Base-by-base conservation (phyloP, 1,284 basidiomycete genomes). In the Pyrrhoderma lamaoense region DNA sequence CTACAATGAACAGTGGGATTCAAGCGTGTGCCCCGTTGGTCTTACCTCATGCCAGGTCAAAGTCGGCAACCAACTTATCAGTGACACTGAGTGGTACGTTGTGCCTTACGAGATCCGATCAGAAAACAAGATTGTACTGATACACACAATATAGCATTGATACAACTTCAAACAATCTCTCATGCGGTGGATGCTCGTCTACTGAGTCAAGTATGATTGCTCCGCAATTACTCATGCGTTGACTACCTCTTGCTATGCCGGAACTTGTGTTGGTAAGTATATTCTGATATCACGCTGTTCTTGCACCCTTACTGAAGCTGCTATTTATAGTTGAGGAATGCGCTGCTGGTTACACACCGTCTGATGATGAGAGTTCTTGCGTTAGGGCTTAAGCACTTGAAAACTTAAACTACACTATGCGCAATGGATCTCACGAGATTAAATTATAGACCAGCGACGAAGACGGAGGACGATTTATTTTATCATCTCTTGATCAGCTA, bases 101-200 rank as follows among this genome's bases (percentile, higher is more conserved):
- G 8, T 14, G 14, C 43, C 18, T 43, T 37, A 37, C 8, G 11
- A n/a, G 46, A 8, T 5, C 19, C 34, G n/a, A 5, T 18, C 8
- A 14, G 23, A 34, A 34, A 16, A 8, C 35, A 13, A 31, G 22
- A 9, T 23, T 27, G 25, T 21, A 42, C 34, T 35, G 35, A 35
- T 13, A 5, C 19, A 3, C 31, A 16, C 14, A 5, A 5, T 31
- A 31, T 31, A 55, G 53, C 23, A 35, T 55, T 39, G 53, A 55
- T 38, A 55, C 49, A 34, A 16, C 27, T 8, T 51, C 53, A 23
- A 50, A 55, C 23, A 27, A 51, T 16, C 35, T 38, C 11, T 55
- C 53, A 11, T 55, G 53, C 38, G 53, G 53, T 44, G 53, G 53
- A 18, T 55, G 53, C 45, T 43, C 45, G 19, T 55, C 53, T 9